Evolutionary conservation across 108 stramenopile genomes (phyloP), one percentile per base, ranked within the genome.

Genomic region (Cyclotella baltica): DNA sequence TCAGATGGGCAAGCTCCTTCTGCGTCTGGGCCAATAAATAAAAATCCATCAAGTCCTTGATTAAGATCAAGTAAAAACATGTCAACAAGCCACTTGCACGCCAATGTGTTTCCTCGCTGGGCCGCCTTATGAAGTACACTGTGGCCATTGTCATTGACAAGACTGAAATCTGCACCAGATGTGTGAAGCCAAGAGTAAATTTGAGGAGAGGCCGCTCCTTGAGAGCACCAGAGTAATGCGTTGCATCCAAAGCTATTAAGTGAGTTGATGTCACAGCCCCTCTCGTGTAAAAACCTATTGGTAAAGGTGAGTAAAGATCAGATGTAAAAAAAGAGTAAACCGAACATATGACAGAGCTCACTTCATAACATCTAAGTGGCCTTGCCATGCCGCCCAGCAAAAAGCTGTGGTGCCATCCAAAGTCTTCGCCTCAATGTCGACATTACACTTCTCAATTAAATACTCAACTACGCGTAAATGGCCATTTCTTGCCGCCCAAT

Each of bases 311-410:
- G 28, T 47, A 31, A 58, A 40, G 22, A 5, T 23, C n/a, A 27
- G 34, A 30, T 53, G 43, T 38, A 25, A 55, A 33, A 18, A 52
- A n/a, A 52, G 9, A 2, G 1, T n/a, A n/a, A 52, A 29, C 1
- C 0, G 22, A 64, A 55, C 40, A 64, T 62, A 33, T 25, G 34
- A 62, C 19, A 36, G 59, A 23, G 81, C 67, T 69, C 50, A 83
- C 81, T 87, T 67, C 90, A 96, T 90, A 18, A 93, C 70, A 18
- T 71, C 62, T 20, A 90, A 62, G 75, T 97, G 91, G 0, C 92
- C 91, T 74, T 93, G 92, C 93, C 94, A 97, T 9, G 82, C 75
- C 13, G 96, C 92, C 89, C 93, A 95, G 53, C 93, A 85, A 70
- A 97, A 92, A 25, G 96, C 93, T 1, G 94, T 92, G 4, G 95